phyloP scores from a whole-genome alignment of 192 early-diverging fungal species.

The Backusella tarrabulga region DNA sequence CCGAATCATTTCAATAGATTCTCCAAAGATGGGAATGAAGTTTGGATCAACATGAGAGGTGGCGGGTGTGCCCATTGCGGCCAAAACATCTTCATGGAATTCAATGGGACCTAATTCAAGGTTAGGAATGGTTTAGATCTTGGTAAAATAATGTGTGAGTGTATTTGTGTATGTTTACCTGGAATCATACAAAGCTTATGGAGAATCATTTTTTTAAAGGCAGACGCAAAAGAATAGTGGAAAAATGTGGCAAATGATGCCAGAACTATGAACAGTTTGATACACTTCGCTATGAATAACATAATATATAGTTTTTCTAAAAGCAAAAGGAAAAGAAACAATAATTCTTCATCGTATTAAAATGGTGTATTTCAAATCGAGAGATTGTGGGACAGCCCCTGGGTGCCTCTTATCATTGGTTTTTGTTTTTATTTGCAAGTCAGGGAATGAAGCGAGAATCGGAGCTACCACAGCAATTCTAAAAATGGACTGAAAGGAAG shows the following conservation, averaged over 20 bases:
- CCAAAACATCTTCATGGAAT: constrained; percentile 85
- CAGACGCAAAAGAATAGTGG: not conserved
- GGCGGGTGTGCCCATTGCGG: constrained; percentile 84
- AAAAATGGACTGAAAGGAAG: not conserved
- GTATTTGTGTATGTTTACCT: constrained; percentile 42
- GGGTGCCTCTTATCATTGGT: not conserved
- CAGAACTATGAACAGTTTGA: not conserved
- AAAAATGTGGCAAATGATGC: not conserved
- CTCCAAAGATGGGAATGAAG: constrained; percentile 88
- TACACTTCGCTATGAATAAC: not conserved
- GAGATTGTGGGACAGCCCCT: not conserved
- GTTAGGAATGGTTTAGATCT: not conserved
- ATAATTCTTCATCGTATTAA: not conserved
- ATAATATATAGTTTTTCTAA: not conserved
- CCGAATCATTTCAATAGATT: constrained; percentile 81
- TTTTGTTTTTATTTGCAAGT: not conserved
- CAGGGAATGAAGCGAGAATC: not conserved
- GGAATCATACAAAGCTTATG: constrained; percentile 95
- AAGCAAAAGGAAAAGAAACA: not conserved
- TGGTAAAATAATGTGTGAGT: not conserved
- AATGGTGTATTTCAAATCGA: not conserved
- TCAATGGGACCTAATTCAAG: constrained; percentile 81
- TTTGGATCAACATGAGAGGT: constrained; percentile 90
- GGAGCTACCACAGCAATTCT: not conserved
- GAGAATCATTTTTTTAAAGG: constrained; percentile 20